Base-by-base conservation (phyloP, 441 rosid genomes). In the Mallotus repandus region DNA sequence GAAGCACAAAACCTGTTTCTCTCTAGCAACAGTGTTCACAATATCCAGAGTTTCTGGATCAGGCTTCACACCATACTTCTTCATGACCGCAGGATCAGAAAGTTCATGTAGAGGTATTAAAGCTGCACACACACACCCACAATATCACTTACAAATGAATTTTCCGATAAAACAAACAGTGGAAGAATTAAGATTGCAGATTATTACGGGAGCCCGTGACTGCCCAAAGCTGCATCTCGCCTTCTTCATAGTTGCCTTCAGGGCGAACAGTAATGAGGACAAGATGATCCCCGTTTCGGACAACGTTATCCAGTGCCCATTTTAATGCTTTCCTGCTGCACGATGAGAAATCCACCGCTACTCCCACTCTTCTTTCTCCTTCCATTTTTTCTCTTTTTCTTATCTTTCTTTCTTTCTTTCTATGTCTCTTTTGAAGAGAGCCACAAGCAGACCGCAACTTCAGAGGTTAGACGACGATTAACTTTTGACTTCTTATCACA, bases 151-250 rank as follows among this genome's bases (percentile, higher is more conserved):
- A 19, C 21, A 66, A 9, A 35, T 56, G 41, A 41, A 54, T 16
- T 12, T 25, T 45, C 56, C 15, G 18, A 12, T 13, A 38, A 62
- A 52, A 38, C 18, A 50, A 48, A 29, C 49, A 29, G 38, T 38
- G 41, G 53, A 9, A 62, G 4, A 29, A 18, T 12, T 7, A 0
- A 9, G 18, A 46, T n/a, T 65, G 32, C 29, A 49, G 66, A 48
- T 14, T 55, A 50, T 7, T 88, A 93, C 99, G 99, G 58, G 97
- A 88, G 61, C 99, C 99, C 48, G 89, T 87, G 86, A 68, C 81
- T 73, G 63, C 91, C 99, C 98, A 96, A 73, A 96, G 97, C 86
- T 89, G 98, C 84, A 82, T 80, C 90, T 92, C 93, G 74, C 99
- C 97, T 16, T 78, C 81, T 71, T 93, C 98, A 77, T 91, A 89